Evolutionary conservation across 345 rosid genomes (phyloP), one percentile per base, ranked within the genome.

Genomic region (Citropsis articulata): DNA sequence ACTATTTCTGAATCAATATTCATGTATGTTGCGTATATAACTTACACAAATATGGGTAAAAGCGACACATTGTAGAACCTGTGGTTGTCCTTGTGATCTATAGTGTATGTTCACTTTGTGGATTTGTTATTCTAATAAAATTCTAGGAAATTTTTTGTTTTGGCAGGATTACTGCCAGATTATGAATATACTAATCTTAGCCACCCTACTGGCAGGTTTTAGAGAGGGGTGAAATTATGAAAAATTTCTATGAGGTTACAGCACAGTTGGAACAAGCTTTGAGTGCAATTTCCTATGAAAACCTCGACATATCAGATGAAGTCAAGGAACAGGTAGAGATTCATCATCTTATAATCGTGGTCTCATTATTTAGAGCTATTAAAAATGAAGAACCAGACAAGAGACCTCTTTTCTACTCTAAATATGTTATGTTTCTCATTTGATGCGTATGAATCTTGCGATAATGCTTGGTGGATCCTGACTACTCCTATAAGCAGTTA

Each of bases 271-370:
- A 94, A 81, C 92, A 89, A 83, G 89, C 94, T 71, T 84, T 96
- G 76, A 87, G 91, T 81, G 83, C 82, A 83, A 88, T 94, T 81
- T 81, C 97, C 28, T 87, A 53, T 76, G 93, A 92, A 73, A 86
- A 83, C 71, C 94, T 96, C 21, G 98, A 92, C 74, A 94, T 96
- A 77, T 92, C 98, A 4, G 98, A 94, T 84, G 99, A 96, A 92
- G 98, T 96, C 73, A 96, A 92, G 78, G 99, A 96, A 77, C 99
- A 92, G 97, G 99, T 96, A 82, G 21, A 73, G 31, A 36, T 66
- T 21, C 69, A 64, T 63, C 61, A 31, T 25, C 19, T 3, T 63
- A 14, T n/a, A 64, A n/a, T 30, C 64, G 1, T 67, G 69, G 28
- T 66, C 24, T 55, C 63, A 70, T 30, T 56, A n/a, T 66, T 71